Base-by-base conservation (phyloP, 345 rosid genomes). In the Citrus inodora region DNA sequence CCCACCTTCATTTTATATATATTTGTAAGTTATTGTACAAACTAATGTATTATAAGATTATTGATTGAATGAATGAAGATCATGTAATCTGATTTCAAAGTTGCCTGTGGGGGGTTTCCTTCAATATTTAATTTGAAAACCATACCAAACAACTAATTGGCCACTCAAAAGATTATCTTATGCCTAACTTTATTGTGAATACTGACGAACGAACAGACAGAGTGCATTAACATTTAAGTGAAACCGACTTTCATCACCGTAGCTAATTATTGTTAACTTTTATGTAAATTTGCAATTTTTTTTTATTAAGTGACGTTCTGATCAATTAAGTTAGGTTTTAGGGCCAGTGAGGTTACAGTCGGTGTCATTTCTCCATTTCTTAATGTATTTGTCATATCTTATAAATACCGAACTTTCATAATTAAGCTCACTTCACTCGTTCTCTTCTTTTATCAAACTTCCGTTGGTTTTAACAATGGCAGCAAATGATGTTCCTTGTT, bases 401-500 rank as follows among this genome's bases (percentile, higher is more conserved):
- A 61, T 40, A 7, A 16, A 42, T 40, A 27, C 59, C 58, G 19
- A 10, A 27, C 56, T 42, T 40, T 6, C 33, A 1, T 13, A 9
- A 8, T 5, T 48, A 25, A 22, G 37, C 5, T 35, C 4, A 25
- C 35, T 73, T 19, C 51, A 38, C 6, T 35, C 33, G 58, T 33
- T 22, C 21, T 38, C 30, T 27, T 67, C 38, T 9, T 9, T 22
- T 32, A 7, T 10, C 9, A 4, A 72, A 22, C 27, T 65, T 21
- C 69, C 1, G 7, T 30, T 75, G 25, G 30, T 35, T 8, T 53
- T 25, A 3, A 14, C 7, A 32, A 94, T 94, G 97, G 98, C 98
- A 10, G 98, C 98, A 53, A 84, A 88, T 83, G 98, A 94, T 85
- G 92, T 94, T 72, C 97, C 97, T 40, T 91, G 97, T 72, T 93